Percentiles rank a stretch among this genome's conserved stretches.
These are phyloP conservation scores for Penicillium sp. DNA, from an alignment of 2,329 filamentous ascomycete genomes.

Conservation along the genomic window DNA sequence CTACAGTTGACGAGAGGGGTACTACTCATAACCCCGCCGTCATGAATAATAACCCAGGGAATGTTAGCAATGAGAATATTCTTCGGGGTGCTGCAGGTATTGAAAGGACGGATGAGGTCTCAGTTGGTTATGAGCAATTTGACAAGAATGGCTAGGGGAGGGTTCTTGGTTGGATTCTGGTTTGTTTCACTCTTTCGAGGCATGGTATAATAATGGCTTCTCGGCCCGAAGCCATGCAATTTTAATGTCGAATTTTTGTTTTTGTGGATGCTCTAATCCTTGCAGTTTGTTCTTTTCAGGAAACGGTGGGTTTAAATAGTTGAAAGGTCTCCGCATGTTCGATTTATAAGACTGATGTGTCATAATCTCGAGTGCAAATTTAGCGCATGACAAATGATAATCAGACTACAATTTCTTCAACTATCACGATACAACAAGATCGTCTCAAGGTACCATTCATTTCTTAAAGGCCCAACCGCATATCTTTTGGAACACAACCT, in stretches of 20 bases:
- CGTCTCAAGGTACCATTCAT: neutral
- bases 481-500: neutral
- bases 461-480: neutral
- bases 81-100: slow-evolving; percentile 18
- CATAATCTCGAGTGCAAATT: neutral
- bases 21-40: neutral
- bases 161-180: neutral
- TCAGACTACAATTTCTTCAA: neutral
- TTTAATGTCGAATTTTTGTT: too few species aligned
- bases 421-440: neutral
- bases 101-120: slow-evolving; percentile 24
- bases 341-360: neutral
- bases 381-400: neutral
- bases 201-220: neutral
- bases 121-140: slow-evolving; percentile 15
- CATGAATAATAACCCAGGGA: slow-evolving; percentile 2
- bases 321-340: neutral
- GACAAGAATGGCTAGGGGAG: neutral
- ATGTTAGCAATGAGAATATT: slow-evolving; percentile 23
- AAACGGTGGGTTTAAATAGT: too few species aligned
- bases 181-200: neutral
- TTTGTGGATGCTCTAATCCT: too few species aligned
- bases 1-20: too few species aligned
- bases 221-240: neutral
- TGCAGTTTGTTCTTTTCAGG: too few species aligned